Percentiles rank a stretch among this genome's conserved stretches.
These are phyloP conservation scores for Rubroboletus pulcherrimus DNA, from an alignment of 768 basidiomycete genomes.

Conservation along the genomic window DNA sequence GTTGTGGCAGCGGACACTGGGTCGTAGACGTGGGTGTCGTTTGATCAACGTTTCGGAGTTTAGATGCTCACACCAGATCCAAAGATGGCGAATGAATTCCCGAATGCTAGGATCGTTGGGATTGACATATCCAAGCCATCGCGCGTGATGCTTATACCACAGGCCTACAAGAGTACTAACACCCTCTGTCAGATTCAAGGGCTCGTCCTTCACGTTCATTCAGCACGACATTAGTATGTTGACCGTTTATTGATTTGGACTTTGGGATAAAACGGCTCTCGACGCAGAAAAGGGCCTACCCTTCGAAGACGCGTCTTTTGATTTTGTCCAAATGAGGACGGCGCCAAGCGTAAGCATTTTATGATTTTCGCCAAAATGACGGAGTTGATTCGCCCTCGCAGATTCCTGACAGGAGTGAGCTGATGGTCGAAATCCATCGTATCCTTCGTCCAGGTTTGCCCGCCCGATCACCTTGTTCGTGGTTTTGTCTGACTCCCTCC, in stretches of 20 bases:
- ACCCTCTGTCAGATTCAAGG: not conserved
- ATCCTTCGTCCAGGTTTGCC: constrained; percentile 1
- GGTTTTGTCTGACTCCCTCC: not conserved
- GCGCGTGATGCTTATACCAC: not conserved
- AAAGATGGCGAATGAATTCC: constrained; percentile 3
- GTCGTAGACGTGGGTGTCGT: not conserved
- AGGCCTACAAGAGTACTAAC: not conserved
- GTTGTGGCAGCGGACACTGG: constrained; percentile 8
- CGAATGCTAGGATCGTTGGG: not conserved
- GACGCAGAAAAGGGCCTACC: not conserved
- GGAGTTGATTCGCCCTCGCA: not conserved
- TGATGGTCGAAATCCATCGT: constrained; percentile 3
- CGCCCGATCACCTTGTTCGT: not conserved
- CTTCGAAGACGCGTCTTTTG: constrained; percentile 9
- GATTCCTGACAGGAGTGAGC: not conserved
- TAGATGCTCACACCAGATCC: not conserved
- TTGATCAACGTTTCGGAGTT: not conserved
- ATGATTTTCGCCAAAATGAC: not conserved
- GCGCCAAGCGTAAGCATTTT: constrained; percentile 4
- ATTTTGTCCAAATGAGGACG: constrained; percentile 8
- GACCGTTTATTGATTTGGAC: not conserved
- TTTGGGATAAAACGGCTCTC: not conserved
- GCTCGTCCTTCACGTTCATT: not conserved
- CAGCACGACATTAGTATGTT: constrained; percentile 3
- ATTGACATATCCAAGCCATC: constrained; percentile 3